Evolutionary conservation across 192 early-diverging fungal species (phyloP), one percentile per base, ranked within the genome.

Genomic region (Coemansia sp.): DNA sequence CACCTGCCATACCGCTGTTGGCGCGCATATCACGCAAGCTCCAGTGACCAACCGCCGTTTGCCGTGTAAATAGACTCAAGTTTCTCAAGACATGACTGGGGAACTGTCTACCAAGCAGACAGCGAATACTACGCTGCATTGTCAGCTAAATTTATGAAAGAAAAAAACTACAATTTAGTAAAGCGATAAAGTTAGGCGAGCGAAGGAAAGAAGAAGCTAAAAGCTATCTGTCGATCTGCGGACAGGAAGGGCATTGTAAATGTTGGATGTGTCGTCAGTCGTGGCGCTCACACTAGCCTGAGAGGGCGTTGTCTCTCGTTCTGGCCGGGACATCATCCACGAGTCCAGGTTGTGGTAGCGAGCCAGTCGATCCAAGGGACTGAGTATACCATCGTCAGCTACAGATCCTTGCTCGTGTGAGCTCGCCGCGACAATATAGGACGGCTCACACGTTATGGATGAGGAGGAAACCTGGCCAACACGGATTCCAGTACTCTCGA

Each of bases 321-420:
- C 53, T 5, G 46, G 11, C 55, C 31, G 51, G 62, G 46, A 45
- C n/a, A 5, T 63, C 66, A 63, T 63, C 72, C 72, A 74, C 7
- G 65, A 17, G 19, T 65, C 68, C n/a, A 76, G 5, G 39, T 36
- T 61, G 59, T 76, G 74, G 64, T 76, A 76, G 42, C 59, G 68
- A 12, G 74, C 74, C 48, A 76, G 64, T 11, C 74, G 68, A 32
- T 70, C 74, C 36, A 76, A 61, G 12, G 74, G 74, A 23, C 74
- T 76, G 9, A 76, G 68, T 17, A 76, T 62, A 2, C 14, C 51
- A 27, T 66, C 34, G 23, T 70, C 62, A 53, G 21, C n/a, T 10
- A 6, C 36, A 42, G 14, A 32, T 0, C 63, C 34, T 19, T 10
- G 53, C 4, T 55, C 36, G 58, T 59, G 38, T 44, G 19, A 48